Conservation (phyloP, 257 asterid species). For the Verbena officinalis region DNA sequence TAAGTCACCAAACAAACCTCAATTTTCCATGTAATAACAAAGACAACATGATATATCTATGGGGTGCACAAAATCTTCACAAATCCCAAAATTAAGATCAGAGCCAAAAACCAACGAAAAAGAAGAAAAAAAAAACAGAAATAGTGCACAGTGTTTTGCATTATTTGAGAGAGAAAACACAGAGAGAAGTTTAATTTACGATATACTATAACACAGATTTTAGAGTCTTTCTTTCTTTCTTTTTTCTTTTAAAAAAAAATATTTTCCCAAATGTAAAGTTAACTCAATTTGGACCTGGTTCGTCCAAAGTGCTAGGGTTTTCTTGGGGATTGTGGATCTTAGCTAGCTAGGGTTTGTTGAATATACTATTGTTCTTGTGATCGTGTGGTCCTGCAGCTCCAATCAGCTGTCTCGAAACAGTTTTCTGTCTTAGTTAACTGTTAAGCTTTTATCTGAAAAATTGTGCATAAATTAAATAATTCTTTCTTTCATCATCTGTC, state of each 20-base stretch:
- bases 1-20: too few relatives aligned
- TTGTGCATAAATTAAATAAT: not conserved
- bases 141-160: conserved; percentile 38
- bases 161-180: conserved; percentile 49
- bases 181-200: not conserved
- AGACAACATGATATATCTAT: conserved; percentile 31
- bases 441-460: not conserved
- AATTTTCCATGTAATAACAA: too few relatives aligned
- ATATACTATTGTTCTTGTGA: not conserved
- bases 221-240: not conserved
- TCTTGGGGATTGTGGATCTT: conserved; percentile 30
- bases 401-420: not conserved
- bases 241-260: not conserved
- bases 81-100: conserved; percentile 48
- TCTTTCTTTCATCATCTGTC: conserved; percentile 9
- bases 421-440: not conserved
- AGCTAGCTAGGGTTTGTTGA: conserved; percentile 45
- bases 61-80: conserved; percentile 45
- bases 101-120: conserved; percentile 19
- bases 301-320: conserved; percentile 43
- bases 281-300: conserved; percentile 10
- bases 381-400: conserved; percentile 34
- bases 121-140: conserved; percentile 24
- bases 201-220: not conserved
- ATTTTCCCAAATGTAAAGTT: conserved; percentile 13